Percentiles rank a stretch among this genome's conserved stretches.
phyloP scores from a whole-genome alignment of 352 stramenopile genomes.

The Phytophthora cryptogea region DNA sequence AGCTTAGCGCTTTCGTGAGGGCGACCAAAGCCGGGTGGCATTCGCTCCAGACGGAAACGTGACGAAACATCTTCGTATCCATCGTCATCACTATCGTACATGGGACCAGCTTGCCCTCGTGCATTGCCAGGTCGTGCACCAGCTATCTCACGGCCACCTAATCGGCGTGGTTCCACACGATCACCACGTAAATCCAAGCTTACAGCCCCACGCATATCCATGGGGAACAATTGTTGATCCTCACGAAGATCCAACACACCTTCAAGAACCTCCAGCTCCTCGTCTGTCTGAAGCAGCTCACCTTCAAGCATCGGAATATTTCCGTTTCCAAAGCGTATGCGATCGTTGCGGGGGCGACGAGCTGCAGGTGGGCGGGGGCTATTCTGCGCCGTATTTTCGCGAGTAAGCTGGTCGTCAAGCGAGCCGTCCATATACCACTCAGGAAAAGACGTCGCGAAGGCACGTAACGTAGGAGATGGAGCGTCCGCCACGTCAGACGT shows the following conservation, averaged over 20 bases:
- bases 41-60: conserved; percentile 46
- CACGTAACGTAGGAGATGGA: conserved; percentile 60
- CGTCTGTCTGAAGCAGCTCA: conserved; percentile 64
- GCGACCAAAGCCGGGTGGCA: conserved; percentile 49
- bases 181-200: conserved; percentile 42
- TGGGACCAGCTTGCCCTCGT: conserved; percentile 24
- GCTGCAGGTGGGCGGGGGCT: conserved; percentile 34
- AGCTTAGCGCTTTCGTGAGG: conserved; percentile 64
- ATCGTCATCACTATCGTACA: conserved; percentile 60
- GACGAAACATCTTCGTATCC: conserved; percentile 51
- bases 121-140: conserved; percentile 26
- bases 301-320: conserved; percentile 60
- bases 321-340: conserved; percentile 41
- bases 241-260: conserved; percentile 69
- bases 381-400: conserved; percentile 49
- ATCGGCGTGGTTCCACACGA: conserved; percentile 29
- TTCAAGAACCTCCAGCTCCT: conserved; percentile 73
- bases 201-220: conserved; percentile 52
- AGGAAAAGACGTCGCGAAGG: conserved; percentile 60
- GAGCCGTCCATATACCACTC: conserved; percentile 71
- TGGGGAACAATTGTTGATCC: conserved; percentile 58
- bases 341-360: conserved; percentile 51
- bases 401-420: conserved; percentile 53
- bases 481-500: conserved; percentile 43
- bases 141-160: conserved; percentile 30